Base-by-base conservation (phyloP, 441 rosid genomes). In the Pelargonium australe region DNA sequence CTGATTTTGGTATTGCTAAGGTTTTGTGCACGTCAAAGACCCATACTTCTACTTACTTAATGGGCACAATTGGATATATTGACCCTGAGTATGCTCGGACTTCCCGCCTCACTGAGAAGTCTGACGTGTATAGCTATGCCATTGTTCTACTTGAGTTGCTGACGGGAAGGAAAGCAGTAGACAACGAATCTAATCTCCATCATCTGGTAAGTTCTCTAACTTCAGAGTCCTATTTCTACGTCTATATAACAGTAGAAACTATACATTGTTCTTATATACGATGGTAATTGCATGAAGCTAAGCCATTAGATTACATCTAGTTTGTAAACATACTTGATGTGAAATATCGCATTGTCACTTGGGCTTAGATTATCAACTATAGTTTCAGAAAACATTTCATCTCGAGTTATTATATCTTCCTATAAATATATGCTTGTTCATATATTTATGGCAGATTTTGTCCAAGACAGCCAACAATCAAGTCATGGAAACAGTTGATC, bases 1-100 rank as follows among this genome's bases (percentile, higher is more conserved):
- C 99, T 20, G 99, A 95, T 82, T 95, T 95, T 25, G 99, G 99
- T 73, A 95, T 95, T 70, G 99, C 99, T 0, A 95, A 92, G 82
- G 84, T 85, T 78, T 72, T 95, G 25, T 91, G 97, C 69, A 69
- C 84, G 5, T 86, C 98, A 2, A 92, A 95, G 78, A 73, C 97
- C 2, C 85, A 92, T 73, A 90, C 98, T 44, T 95, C 95, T 12
- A 90, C 99, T 1, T 86, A 79, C 69, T 69, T 95, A 9, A 87
- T 89, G 98, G 99, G 98, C 41, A 90, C 98, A 2, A 95, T 95
- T 68, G 99, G 98, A 25, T 92, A 95, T 74, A 92, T 95, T 67
- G 99, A 92, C 64, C 99, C 99, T 0, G 99, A 95, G 73, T 95
- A 95, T 75, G 98, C 99, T 11, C 91, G 97, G 20, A 95, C 99